A percentile compares a stretch with the other conserved stretches of the same genome.
Conservation (phyloP, 345 rosid genomes). For the Syzygium aromaticum region DNA sequence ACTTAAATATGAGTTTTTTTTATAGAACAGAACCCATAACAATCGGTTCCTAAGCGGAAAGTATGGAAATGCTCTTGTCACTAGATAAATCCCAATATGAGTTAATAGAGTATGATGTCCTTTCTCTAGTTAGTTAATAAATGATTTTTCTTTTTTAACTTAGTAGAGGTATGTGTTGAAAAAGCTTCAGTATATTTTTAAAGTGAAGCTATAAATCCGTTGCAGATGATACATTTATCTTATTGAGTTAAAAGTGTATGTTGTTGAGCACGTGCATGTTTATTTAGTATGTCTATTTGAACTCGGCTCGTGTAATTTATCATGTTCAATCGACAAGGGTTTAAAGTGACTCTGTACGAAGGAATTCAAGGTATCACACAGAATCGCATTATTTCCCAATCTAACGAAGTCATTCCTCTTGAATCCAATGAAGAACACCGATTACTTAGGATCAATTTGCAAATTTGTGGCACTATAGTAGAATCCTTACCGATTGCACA, state of each 20-base stretch:
- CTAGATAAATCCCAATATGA: background rate
- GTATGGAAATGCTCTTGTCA: background rate
- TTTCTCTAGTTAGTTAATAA: too few species aligned
- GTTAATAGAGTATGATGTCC: fast-evolving
- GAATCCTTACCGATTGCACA: background rate
- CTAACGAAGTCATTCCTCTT: background rate
- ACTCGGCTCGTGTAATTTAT: background rate
- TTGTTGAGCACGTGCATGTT: background rate
- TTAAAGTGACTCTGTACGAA: too few species aligned
- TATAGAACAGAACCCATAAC: background rate
- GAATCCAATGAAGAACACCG: background rate
- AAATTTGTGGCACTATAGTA: background rate
- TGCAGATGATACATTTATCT: background rate
- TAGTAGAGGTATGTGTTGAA: background rate
- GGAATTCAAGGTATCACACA: background rate
- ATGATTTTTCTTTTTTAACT: too few species aligned
- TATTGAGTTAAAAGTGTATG: background rate
- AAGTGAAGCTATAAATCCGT: background rate
- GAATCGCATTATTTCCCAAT: background rate
- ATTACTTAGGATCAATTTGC: background rate
- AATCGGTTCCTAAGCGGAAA: background rate
- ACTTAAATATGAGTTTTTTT: background rate
- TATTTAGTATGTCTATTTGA: background rate
- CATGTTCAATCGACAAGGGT: too few species aligned
- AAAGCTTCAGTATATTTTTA: too few species aligned